Evolutionary conservation across 2,329 filamentous ascomycete genomes (phyloP).

Genomic region (Zasmidium angulare): DNA sequence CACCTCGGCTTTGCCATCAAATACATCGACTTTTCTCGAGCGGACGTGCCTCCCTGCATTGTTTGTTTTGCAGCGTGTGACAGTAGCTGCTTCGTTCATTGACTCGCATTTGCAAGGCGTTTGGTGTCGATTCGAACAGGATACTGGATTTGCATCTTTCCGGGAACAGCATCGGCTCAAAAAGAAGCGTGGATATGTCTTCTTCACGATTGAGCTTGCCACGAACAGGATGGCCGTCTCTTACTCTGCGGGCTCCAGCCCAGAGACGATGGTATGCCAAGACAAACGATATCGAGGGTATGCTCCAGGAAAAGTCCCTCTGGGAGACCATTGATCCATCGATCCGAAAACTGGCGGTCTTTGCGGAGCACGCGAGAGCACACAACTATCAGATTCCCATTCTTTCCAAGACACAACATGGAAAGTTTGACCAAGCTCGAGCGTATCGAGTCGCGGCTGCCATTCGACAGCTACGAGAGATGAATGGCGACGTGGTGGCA

Average conservation of each 20-base stretch:
- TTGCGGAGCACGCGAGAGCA: slow-evolving; percentile 23
- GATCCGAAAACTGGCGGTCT: slow-evolving; percentile 23
- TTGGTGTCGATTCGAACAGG: neutral
- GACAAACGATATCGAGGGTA: slow-evolving; percentile 23
- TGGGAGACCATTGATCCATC: slow-evolving; percentile 21
- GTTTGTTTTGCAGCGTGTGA: neutral
- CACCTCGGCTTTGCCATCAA: neutral
- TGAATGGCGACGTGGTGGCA: slow-evolving; percentile 23
- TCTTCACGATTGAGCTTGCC: too few species aligned
- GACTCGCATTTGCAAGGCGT: neutral
- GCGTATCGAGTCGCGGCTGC: slow-evolving; percentile 24
- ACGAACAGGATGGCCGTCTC: slow-evolving; percentile 3
- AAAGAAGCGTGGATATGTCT: too few species aligned
- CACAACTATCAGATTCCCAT: slow-evolving; percentile 25
- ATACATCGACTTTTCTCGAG: neutral
- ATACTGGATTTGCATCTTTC: neutral
- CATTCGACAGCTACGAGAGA: slow-evolving; percentile 24
- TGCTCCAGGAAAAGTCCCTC: slow-evolving; percentile 21
- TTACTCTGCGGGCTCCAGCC: too few species aligned
- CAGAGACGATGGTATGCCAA: slow-evolving; percentile 8
- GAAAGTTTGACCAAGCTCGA: slow-evolving; percentile 20
- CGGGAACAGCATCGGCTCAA: neutral
- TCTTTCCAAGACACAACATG: slow-evolving; percentile 22
- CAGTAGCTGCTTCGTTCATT: neutral
- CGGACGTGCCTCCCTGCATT: neutral